These are phyloP conservation scores for Parachaetomium inaequale DNA, from an alignment of 495 filamentous ascomycete genomes.

Conservation along the genomic window DNA sequence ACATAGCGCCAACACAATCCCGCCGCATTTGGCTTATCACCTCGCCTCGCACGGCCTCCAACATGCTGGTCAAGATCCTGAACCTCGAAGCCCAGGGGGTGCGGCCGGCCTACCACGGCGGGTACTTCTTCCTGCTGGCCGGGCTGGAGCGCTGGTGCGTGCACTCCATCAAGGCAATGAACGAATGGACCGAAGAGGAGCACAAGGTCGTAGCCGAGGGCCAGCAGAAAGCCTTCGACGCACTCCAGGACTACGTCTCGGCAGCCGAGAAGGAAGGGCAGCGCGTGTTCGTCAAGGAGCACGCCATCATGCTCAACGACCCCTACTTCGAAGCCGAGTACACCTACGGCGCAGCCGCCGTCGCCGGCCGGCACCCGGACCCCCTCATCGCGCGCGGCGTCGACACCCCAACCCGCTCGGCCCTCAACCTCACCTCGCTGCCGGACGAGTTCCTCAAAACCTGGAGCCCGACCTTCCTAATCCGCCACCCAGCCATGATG, in stretches of 20 bases:
- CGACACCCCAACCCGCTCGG: neutral
- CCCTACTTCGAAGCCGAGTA: neutral
- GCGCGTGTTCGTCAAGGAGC: constrained; percentile 17
- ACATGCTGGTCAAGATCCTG: constrained; percentile 13
- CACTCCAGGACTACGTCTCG: neutral
- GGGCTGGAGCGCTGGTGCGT: neutral
- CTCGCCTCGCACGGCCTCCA: constrained; percentile 11
- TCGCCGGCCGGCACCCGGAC: neutral
- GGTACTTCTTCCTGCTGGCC: constrained; percentile 14
- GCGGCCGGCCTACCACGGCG: neutral
- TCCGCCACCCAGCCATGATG: constrained; percentile 17
- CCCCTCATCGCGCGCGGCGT: neutral
- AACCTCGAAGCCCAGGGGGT: constrained; percentile 9
- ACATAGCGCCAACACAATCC: neutral
- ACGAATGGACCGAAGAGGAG: constrained; percentile 9
- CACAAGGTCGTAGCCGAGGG: neutral
- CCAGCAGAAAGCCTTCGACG: neutral
- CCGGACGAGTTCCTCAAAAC: constrained; percentile 12
- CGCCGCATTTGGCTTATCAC: neutral
- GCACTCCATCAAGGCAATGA: neutral
- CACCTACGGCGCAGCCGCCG: neutral
- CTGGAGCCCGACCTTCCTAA: constrained; percentile 9
- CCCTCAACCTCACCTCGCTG: constrained; percentile 8
- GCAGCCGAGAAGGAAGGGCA: neutral
- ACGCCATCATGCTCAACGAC: constrained; percentile 9